Percentiles rank a stretch among this genome's conserved stretches.
Evolutionary conservation across 805 yeast species (phyloP).

Genomic region (Wickerhamomyces sydowiorum): DNA sequence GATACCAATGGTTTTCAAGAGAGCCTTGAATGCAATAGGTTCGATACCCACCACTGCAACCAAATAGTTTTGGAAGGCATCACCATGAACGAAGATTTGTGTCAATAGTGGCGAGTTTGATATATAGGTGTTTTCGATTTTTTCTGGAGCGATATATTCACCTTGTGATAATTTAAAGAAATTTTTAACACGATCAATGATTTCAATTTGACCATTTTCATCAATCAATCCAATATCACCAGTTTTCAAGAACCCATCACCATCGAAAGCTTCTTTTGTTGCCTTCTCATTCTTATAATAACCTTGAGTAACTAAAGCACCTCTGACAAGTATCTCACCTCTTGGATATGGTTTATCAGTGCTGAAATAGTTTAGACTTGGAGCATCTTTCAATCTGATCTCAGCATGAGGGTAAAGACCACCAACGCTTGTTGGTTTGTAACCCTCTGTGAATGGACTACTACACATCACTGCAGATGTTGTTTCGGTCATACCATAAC

Average conservation of each 20-base stretch:
- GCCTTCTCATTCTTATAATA: constrained; percentile 46
- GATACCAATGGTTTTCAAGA: constrained; percentile 6
- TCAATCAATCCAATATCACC: constrained; percentile 47
- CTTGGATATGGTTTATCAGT: constrained; percentile 36
- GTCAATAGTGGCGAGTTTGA: constrained; percentile 34
- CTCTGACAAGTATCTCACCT: constrained; percentile 54
- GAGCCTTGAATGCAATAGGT: constrained; percentile 24
- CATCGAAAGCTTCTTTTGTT: constrained; percentile 37
- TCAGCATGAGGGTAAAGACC: constrained; percentile 47
- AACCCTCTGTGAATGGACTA: not conserved
- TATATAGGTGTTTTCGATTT: constrained; percentile 51
- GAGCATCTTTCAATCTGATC: constrained; percentile 49
- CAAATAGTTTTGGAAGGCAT: constrained; percentile 41
- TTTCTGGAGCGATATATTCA: constrained; percentile 61
- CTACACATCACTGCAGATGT: not conserved
- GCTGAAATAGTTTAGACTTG: constrained; percentile 37
- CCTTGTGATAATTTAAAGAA: constrained; percentile 56
- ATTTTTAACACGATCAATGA: constrained; percentile 62
- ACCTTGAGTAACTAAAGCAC: constrained; percentile 48
- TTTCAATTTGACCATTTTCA: constrained; percentile 30
- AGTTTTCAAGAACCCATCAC: constrained; percentile 51
- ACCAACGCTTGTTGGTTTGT: constrained; percentile 28
- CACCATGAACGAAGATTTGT: constrained; percentile 51
- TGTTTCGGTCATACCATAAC: not conserved
- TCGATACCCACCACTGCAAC: constrained; percentile 56